Base-by-base conservation (phyloP, 108 stramenopile genomes). In the Pseudonitzschia pungens region DNA sequence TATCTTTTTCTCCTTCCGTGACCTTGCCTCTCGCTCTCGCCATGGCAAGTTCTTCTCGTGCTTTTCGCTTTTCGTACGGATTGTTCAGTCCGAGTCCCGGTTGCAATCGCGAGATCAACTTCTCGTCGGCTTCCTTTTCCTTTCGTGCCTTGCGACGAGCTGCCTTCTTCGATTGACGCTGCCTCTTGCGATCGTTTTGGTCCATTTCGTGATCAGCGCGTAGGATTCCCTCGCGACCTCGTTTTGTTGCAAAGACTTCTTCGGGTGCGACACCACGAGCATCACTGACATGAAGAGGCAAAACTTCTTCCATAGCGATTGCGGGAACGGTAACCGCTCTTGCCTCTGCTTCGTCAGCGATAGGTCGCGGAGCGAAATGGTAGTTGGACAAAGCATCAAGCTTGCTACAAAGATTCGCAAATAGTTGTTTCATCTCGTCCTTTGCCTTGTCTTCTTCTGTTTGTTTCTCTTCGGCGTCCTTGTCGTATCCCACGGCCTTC, bases 351-450 rank as follows among this genome's bases (percentile, higher is more conserved):
- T 97, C 97, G 14, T 95, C 91, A 5, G 89, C 85, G 68, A 94
- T 81, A 8, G 97, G 94, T 45, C 96, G 84, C 4, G 98, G 98
- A 10, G 93, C 92, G 77, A 97, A 99, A 84, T 99, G 96, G 86
- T 98, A 99, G 77, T 98, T 97, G 14, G 96, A 98, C 72, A 99
- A 70, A 6, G 97, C 94, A 80, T 99, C 98, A 36, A 99, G 84
- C 71, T 96, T 94, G 58, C 91, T 90, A 62, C 95, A 96, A 4
- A 98, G 76, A 71, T 89, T 88, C 14, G 87, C 83, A 70, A 97
- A 97, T 0, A 96, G 75, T 4, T 55, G 65, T 66, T 90, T 92
- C 86, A 97, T 90, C 70, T 97, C 96, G 40, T 84, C 76, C 71
- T 93, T 91, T 21, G 88, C 90, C 74, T 89, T 81, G n/a, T 86